Percentiles rank a stretch among this genome's conserved stretches.
Conservation (phyloP, 768 basidiomycete species). For the Suillus placidus region DNA sequence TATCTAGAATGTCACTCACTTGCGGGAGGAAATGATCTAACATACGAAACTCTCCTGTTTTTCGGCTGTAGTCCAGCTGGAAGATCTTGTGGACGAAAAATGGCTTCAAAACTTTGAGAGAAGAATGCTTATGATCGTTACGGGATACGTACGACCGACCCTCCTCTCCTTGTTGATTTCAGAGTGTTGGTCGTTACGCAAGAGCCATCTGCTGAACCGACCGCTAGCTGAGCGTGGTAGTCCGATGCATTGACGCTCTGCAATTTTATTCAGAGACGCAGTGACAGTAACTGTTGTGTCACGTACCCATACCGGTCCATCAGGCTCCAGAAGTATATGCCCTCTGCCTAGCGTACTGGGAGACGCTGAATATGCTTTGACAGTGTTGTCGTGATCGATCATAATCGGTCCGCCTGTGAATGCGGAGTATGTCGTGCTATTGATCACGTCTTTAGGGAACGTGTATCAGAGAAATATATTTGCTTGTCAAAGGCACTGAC, state of each 20-base stretch:
- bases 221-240: constrained; percentile 83
- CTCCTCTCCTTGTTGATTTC: constrained; percentile 68
- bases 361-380: constrained; percentile 74
- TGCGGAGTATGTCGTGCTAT: constrained; percentile 64
- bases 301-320: constrained; percentile 83
- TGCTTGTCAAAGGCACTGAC: constrained; percentile 35
- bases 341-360: constrained; percentile 76
- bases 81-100: constrained; percentile 81
- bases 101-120: constrained; percentile 45
- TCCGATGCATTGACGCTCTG: constrained; percentile 79
- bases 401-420: constrained; percentile 71
- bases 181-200: constrained; percentile 75
- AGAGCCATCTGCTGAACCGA: constrained; percentile 82
- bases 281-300: not conserved
- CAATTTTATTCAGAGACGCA: not conserved
- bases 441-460: constrained; percentile 62
- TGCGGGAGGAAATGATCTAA: constrained; percentile 84
- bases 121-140: not conserved
- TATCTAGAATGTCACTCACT: constrained; percentile 38
- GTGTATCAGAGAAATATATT: not conserved
- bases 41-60: constrained; percentile 78
- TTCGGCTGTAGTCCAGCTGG: constrained; percentile 85
- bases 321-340: constrained; percentile 69
- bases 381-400: constrained; percentile 81
- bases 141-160: constrained; percentile 59